These are phyloP conservation scores for Dryas drummondii DNA, from an alignment of 306 rosid species.

Conservation along the genomic window DNA sequence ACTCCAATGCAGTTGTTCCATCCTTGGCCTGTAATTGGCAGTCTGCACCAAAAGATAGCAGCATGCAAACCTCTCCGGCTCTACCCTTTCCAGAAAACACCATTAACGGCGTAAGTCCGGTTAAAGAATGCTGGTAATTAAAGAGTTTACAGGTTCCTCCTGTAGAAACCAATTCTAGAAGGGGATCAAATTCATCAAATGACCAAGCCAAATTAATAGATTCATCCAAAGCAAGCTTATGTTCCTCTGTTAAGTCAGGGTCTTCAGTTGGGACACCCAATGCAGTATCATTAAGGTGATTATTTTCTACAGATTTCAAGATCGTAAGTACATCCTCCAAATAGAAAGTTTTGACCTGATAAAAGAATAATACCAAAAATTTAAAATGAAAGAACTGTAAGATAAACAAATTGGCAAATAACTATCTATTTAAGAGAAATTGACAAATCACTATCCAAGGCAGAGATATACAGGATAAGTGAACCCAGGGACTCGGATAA, in stretches of 20 bases:
- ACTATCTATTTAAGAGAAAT: not conserved
- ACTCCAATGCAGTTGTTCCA: constrained; percentile 65
- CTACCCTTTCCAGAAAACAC: constrained; percentile 92
- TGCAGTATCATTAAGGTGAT: constrained; percentile 52
- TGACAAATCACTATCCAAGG: constrained; percentile 24
- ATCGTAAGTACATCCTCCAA: constrained; percentile 88
- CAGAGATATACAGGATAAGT: constrained; percentile 72
- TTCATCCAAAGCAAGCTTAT: constrained; percentile 71
- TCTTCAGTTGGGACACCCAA: constrained; percentile 31
- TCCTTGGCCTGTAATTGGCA: constrained; percentile 63
- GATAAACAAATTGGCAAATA: constrained; percentile 19
- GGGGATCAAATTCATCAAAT: constrained; percentile 69
- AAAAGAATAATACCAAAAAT: constrained; percentile 25
- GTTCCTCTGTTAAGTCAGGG: constrained; percentile 54
- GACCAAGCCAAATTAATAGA: constrained; percentile 84
- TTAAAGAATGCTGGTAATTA: constrained; percentile 79
- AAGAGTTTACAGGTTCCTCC: constrained; percentile 48
- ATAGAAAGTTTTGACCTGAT: constrained; percentile 76
- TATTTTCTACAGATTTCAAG: constrained; percentile 43
- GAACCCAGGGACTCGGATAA: constrained; percentile 86
- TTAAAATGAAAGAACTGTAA: constrained; percentile 11
- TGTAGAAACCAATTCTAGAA: constrained; percentile 70
- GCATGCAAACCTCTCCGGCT: constrained; percentile 72
- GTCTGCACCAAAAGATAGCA: constrained; percentile 79
- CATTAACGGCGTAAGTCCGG: constrained; percentile 78